Evolutionary conservation across 805 yeast genomes (phyloP).

Genomic region (Kodamaea leandrae): DNA sequence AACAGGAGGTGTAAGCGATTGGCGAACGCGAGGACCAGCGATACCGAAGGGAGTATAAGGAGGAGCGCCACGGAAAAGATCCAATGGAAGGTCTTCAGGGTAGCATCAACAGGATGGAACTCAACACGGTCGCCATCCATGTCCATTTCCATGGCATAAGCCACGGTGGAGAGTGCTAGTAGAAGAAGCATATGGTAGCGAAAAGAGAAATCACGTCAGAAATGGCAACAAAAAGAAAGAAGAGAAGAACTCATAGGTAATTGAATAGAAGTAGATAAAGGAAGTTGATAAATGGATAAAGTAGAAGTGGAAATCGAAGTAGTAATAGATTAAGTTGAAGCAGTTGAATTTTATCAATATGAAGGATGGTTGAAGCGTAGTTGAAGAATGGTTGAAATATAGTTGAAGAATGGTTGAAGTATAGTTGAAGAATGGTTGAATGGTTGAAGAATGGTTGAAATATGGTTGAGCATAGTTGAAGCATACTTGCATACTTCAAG

Average conservation of each 20-base stretch:
- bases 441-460: too few relatives aligned
- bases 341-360: too few relatives aligned
- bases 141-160: constrained; percentile 18
- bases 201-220: too few relatives aligned
- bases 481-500: too few relatives aligned
- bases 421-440: too few relatives aligned
- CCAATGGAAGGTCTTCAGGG: constrained; percentile 66
- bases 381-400: too few relatives aligned
- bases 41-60: constrained; percentile 55
- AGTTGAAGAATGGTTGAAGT: too few relatives aligned
- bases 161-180: neutral
- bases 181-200: neutral
- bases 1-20: constrained; percentile 45
- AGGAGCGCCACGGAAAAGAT: constrained; percentile 45
- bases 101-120: constrained; percentile 47
- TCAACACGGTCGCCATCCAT: constrained; percentile 29
- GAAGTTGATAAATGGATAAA: neutral
- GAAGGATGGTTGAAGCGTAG: too few relatives aligned
- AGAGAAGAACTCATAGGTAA: neutral
- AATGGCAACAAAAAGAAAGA: too few relatives aligned
- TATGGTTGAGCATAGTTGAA: too few relatives aligned
- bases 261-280: neutral
- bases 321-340: too few relatives aligned
- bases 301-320: neutral
- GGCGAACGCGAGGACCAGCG: constrained; percentile 56